A percentile compares a stretch with the other conserved stretches of the same genome.
Conservation (phyloP, 116 monocot genomes). For the Dioscorea cayenensis region DNA sequence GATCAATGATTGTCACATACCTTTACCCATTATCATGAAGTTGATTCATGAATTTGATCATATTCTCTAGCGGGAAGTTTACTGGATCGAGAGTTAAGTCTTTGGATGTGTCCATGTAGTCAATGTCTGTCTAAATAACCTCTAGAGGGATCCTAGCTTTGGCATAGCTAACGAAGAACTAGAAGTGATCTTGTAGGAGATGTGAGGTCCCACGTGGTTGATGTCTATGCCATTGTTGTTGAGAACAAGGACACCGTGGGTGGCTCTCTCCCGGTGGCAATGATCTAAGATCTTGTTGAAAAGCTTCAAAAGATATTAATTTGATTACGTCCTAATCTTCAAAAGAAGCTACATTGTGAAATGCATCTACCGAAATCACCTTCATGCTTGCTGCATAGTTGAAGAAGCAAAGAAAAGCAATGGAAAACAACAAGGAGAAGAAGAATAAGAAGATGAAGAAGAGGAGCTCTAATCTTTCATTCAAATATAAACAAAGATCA, state of each 20-base stretch:
- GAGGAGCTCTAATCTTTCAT: too few species aligned
- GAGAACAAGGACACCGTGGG: constrained; percentile 59
- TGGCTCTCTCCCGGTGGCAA: constrained; percentile 8
- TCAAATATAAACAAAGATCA: too few species aligned
- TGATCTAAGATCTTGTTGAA: constrained; percentile 43
- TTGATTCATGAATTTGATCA: constrained; percentile 30
- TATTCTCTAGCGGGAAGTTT: constrained; percentile 46
- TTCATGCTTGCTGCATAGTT: too few species aligned
- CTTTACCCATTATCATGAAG: constrained; percentile 54
- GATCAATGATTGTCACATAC: constrained; percentile 55
- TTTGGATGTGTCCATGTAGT: constrained; percentile 79
- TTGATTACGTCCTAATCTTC: too few species aligned
- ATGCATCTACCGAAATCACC: too few species aligned
- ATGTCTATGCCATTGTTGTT: constrained; percentile 79
- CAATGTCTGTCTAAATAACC: constrained; percentile 85
- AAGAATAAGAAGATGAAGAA: too few species aligned
- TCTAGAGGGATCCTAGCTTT: constrained; percentile 57
- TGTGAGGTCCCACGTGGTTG: constrained; percentile 28
- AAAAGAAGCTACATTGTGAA: too few species aligned
- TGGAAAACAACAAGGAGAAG: too few species aligned
- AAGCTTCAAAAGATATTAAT: too few species aligned
- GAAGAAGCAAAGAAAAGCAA: too few species aligned
- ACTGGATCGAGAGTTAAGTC: constrained; percentile 78
- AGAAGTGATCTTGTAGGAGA: constrained; percentile 66
- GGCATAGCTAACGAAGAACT: constrained; percentile 59